These are phyloP conservation scores for Verticillium zaregamsianum DNA, from an alignment of 2,329 filamentous ascomycete genomes.

Conservation along the genomic window DNA sequence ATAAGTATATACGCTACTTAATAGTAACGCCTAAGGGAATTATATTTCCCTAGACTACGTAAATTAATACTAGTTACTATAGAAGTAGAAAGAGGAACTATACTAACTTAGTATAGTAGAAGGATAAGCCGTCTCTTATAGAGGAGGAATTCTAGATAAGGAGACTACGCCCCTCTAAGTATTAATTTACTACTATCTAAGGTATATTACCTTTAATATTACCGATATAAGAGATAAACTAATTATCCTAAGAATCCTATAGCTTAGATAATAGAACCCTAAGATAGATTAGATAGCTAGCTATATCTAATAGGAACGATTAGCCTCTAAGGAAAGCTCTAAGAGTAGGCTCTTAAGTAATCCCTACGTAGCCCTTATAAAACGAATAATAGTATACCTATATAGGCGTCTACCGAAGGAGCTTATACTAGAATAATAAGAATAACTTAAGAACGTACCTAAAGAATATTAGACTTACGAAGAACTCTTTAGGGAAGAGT, in stretches of 20 bases:
- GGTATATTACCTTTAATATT: background rate
- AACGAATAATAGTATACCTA: no score
- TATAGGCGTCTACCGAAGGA: no score
- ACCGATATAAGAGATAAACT: background rate
- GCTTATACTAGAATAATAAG: no score
- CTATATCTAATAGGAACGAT: background rate
- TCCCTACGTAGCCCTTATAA: no score
- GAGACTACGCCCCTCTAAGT: background rate
- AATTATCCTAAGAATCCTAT: slow-evolving; percentile 1
- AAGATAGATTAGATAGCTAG: background rate
- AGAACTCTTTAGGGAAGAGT: no score
- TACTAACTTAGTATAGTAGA: background rate
- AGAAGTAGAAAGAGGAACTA: background rate
- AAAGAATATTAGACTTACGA: no score
- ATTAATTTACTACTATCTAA: background rate
- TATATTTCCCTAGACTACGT: background rate
- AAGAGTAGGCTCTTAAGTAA: no score
- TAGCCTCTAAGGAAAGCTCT: background rate
- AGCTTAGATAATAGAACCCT: background rate
- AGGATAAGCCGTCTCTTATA: background rate
- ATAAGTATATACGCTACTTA: background rate
- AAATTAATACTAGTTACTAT: background rate
- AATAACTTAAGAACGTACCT: no score
- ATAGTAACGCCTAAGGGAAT: background rate
- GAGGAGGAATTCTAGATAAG: background rate